Evolutionary conservation across 108 stramenopile species (phyloP).

Genomic region (Epipyxis sp.): DNA sequence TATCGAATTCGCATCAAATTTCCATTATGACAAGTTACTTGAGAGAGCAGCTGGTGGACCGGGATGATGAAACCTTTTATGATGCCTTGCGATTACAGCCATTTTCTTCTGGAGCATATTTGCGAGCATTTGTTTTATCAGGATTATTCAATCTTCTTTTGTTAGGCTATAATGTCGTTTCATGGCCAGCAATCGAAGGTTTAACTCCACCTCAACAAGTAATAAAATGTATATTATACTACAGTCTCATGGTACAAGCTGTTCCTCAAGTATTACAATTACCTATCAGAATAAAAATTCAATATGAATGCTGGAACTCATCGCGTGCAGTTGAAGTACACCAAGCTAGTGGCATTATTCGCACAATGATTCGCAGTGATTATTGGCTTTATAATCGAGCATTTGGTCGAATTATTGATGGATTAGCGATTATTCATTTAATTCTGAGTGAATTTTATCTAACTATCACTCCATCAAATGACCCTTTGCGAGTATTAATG

Average conservation of each 20-base stretch:
- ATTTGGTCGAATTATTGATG: background rate
- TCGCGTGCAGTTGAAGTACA: constrained; percentile 2
- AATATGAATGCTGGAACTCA: constrained; percentile 20
- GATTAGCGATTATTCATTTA: background rate
- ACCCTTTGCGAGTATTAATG: background rate
- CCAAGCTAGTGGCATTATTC: background rate
- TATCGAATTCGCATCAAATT: background rate
- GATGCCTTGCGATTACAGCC: constrained; percentile 6
- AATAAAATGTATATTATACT: background rate
- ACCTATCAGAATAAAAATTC: background rate
- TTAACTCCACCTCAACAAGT: background rate
- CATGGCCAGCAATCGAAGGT: background rate
- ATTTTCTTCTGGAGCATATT: constrained; percentile 16
- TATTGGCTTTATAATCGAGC: constrained; percentile 3
- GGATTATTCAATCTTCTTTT: background rate
- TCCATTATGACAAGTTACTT: background rate
- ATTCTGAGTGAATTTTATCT: background rate
- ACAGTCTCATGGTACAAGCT: background rate
- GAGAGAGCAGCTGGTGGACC: too few relatives aligned
- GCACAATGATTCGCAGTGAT: constrained; percentile 6
- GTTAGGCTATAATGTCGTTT: background rate
- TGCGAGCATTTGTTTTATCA: constrained; percentile 6
- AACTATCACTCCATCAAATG: background rate
- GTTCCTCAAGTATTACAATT: background rate
- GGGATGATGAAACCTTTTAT: constrained; percentile 28